phyloP scores from a whole-genome alignment of 2,329 filamentous ascomycete genomes.

The Fonsecaea multimorphosa region DNA sequence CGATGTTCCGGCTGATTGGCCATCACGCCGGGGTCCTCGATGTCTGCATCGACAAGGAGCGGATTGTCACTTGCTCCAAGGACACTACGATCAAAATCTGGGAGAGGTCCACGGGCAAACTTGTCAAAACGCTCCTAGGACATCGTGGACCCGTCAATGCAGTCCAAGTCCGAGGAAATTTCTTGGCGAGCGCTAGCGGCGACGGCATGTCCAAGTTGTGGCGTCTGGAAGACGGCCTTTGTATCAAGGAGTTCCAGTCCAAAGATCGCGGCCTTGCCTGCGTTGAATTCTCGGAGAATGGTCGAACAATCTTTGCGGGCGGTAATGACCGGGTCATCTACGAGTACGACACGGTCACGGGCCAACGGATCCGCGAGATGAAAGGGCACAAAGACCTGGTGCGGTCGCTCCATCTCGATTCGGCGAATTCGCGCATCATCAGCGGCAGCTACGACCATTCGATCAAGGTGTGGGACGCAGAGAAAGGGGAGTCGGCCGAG shows the following conservation, averaged over 20 bases:
- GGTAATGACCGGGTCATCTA: constrained; percentile 96
- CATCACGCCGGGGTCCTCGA: constrained; percentile 92
- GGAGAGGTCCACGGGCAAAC: constrained; percentile 78
- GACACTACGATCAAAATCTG: constrained; percentile 93
- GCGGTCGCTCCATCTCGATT: constrained; percentile 88
- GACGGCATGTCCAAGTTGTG: constrained; percentile 94
- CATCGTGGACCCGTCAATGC: constrained; percentile 95
- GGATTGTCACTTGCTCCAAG: constrained; percentile 97
- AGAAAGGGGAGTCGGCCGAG: constrained; percentile 78
- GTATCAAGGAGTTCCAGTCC: constrained; percentile 86
- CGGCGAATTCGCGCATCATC: constrained; percentile 80
- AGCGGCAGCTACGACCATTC: constrained; percentile 95
- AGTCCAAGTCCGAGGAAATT: constrained; percentile 90
- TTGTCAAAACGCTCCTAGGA: constrained; percentile 80
- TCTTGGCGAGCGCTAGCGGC: constrained; percentile 90
- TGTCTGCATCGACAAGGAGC: constrained; percentile 86
- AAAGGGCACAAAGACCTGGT: constrained; percentile 85
- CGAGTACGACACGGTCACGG: constrained; percentile 92
- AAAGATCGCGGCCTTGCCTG: constrained; percentile 94
- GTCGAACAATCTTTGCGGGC: constrained; percentile 88
- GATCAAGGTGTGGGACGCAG: constrained; percentile 92
- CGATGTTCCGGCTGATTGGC: constrained; percentile 75
- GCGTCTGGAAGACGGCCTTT: constrained; percentile 88
- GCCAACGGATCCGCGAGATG: constrained; percentile 79
- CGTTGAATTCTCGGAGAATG: constrained; percentile 94